Base-by-base conservation (phyloP, 306 rosid species). In the Cucurbita maxima region DNA sequence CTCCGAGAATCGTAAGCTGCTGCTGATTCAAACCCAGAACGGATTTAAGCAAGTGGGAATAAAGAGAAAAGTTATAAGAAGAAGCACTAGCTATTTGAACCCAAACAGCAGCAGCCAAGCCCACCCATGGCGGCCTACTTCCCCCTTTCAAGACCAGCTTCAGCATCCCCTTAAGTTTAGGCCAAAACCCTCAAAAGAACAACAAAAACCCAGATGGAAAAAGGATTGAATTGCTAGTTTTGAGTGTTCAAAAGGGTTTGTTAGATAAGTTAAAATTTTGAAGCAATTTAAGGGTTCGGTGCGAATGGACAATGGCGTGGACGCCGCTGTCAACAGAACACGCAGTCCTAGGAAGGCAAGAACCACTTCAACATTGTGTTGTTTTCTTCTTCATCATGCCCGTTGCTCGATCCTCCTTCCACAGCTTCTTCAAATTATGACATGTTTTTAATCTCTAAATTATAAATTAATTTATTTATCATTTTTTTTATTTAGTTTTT, bases 121-220 rank as follows among this genome's bases (percentile, higher is more conserved):
- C 98, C 41, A 92, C 96, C 98, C 96, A 92, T 54, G 96, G 98
- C 1, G 98, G 96, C 22, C 98, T 78, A 76, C 88, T 92, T 25
- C 98, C 98, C 52, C 80, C 90, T 85, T 92, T 92, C 41, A 87
- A 76, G 76, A 77, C 84, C 41, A 47, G 68, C 11, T 61, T 82
- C 0, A 85, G 55, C 96, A 89, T 87, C 50, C 53, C 51, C 55
- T 53, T 47, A 1, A 51, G 4, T 16, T 36, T 8, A 52, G 34
- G 8, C 52, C 15, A 8, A 40, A 18, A 4, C 51, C 34, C 53
- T 13, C n/a, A 13, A 20, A 67, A 45, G 19, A 67, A 2, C 72
- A 44, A 43, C 52, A 10, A 44, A 62, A 66, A 1, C 38, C 54
- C 16, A 66, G 54, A 44, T 66, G 73, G 36, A 36, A 8, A 68